Base-by-base conservation (phyloP, 306 rosid species). In the Medicago lupulina region DNA sequence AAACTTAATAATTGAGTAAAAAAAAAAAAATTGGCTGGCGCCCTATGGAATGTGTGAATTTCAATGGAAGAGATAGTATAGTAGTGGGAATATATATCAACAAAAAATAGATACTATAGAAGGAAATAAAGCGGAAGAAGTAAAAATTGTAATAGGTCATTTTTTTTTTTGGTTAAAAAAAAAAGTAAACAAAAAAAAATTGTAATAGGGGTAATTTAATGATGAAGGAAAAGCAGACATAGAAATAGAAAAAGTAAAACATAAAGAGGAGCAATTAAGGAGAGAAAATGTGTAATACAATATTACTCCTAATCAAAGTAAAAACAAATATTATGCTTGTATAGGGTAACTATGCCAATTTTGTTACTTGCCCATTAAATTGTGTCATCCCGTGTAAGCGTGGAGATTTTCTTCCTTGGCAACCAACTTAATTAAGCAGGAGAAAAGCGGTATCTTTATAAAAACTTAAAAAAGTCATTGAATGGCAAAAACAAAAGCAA, bases 391-490 rank as follows among this genome's bases (percentile, higher is more conserved):
- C 19, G 15, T 53, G 57, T 40, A 66, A 51, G 44, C n/a, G 19
- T 49, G 49, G 77, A 62, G 40, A 54, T 47, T 77, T 73, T 78
- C 74, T 81, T 60, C 44, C 39, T 62, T 60, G 76, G 72, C 75
- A 50, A 78, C 83, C 86, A 75, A 43, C 77, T 58, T 41, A 50
- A 76, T 53, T 41, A 43, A 70, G 71, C 2, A 76, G 80, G 53
- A 71, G 63, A 68, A 75, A 74, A 69, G 13, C 16, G 50, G 71
- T 73, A 54, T 81, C 72, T 60, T 55, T 66, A 75, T 47, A 19
- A 76, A 76, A 84, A 80, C 78, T 43, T 71, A 70, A 57, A 41
- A 71, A 78, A 73, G 78, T 54, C 10, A 31, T 62, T 72, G 69
- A 65, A 34, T 17, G n/a, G 70, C 28, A 54, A 75, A 75, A 76